A percentile compares a stretch with the other conserved stretches of the same genome.
Conservation (phyloP, 2,329 filamentous ascomycete species). For the Pseudophaeomoniella oleicola region DNA sequence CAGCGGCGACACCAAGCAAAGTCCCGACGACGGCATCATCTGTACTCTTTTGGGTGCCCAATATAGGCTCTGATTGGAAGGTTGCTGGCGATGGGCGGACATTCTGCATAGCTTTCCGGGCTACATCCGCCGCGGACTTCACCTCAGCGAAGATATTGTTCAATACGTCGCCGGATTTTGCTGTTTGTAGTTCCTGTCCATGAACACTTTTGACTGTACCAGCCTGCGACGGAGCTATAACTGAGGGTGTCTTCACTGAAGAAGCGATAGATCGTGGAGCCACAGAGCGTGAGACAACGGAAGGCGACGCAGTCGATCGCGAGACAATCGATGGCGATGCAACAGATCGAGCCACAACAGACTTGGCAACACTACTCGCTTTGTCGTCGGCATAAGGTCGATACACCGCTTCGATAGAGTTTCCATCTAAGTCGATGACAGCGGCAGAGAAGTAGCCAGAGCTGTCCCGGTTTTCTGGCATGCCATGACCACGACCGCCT, state of each 20-base stretch:
- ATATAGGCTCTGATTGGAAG: constrained; percentile 6
- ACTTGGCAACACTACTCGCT: constrained; percentile 15
- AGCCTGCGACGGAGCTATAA: not conserved
- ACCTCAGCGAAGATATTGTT: constrained; percentile 23
- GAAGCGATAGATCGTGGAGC: not conserved
- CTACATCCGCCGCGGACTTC: constrained; percentile 17
- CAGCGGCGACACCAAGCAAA: constrained; percentile 64
- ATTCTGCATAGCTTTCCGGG: constrained; percentile 10
- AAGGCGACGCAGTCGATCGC: not conserved
- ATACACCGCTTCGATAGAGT: constrained; percentile 67
- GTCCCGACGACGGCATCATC: constrained; percentile 53
- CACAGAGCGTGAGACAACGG: not conserved
- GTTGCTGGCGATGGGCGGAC: constrained; percentile 8
- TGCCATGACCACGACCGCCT: constrained; percentile 43
- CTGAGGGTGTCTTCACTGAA: no score
- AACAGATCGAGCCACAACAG: not conserved
- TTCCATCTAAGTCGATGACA: constrained; percentile 66
- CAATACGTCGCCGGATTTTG: constrained; percentile 15
- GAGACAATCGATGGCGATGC: not conserved
- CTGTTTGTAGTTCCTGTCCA: not conserved
- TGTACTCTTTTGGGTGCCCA: constrained; percentile 11
- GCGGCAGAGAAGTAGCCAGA: constrained; percentile 47
- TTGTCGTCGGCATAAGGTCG: constrained; percentile 21
- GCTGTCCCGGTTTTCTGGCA: constrained; percentile 38
- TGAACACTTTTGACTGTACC: not conserved